phyloP scores from a whole-genome alignment of 208 protist genomes.

The Strigomonas galati region DNA sequence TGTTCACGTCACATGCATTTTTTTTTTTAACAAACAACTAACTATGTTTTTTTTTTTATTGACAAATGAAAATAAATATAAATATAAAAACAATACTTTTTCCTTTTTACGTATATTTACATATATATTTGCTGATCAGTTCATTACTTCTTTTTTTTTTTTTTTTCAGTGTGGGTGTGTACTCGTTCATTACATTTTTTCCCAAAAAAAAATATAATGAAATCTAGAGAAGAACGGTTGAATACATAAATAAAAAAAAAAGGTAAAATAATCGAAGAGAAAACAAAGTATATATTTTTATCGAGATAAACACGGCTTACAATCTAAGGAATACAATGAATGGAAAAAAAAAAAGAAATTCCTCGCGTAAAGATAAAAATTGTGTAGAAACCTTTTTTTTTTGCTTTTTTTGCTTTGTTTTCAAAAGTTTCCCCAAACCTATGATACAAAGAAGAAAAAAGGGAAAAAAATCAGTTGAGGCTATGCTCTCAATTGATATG shows the following conservation, averaged over 20 bases:
- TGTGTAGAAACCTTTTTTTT: not conserved
- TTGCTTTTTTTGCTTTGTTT: constrained; percentile 13
- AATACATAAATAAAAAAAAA: not conserved
- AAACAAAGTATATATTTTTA: not conserved
- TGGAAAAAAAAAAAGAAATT: not conserved
- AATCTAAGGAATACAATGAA: too few species aligned
- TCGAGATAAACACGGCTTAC: not conserved
- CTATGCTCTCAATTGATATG: not conserved
- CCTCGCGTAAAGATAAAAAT: not conserved
- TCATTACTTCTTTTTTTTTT: constrained; percentile 3
- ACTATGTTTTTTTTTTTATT: constrained; percentile 5
- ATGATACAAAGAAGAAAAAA: constrained; percentile 5
- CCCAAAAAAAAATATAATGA: not conserved
- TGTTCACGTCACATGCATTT: not conserved
- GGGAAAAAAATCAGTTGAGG: not conserved
- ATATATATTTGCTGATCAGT: too few species aligned
- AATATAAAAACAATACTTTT: too few species aligned
- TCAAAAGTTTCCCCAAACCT: not conserved
- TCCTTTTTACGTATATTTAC: too few species aligned
- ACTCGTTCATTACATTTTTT: not conserved
- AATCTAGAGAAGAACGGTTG: not conserved
- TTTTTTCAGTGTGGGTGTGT: not conserved
- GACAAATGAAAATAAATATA: not conserved
- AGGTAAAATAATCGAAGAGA: not conserved
- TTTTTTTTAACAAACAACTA: constrained; percentile 6